Evolutionary conservation across 495 filamentous ascomycete species (phyloP), one percentile per base, ranked within the genome.

Genomic region (Daldinia grandis): DNA sequence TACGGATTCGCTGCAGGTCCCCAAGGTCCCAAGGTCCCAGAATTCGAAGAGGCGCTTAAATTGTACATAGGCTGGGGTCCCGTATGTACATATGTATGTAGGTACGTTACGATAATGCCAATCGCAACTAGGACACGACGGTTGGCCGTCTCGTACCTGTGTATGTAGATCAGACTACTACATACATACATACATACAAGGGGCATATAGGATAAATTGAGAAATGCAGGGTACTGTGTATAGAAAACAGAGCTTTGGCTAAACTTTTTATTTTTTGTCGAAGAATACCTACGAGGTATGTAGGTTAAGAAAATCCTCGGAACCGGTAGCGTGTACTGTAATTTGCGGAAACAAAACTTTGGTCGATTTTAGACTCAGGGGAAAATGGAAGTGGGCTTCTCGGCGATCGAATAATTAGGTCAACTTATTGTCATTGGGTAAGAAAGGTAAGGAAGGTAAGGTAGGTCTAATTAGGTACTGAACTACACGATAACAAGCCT

Each of bases 331-430:
- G 27, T 38, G 61, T 64, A 51, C 30, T 57, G 30, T 27, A 61
- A 42, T 57, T 44, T 58, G 28, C 28, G 27, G 53, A 25, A 65
- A 40, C 9, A 51, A 9, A 33, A 51, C n/a, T 63, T 62, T 62
- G 50, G 37, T 55, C 35, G 51, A 17, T 64, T 64, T 17, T 35
- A 31, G 53, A 72, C 61, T 73, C 70, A 69, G 65, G 65, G 64
- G 69, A 55, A 71, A 64, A 58, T 58, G 25, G 47, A 50, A 72
- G 69, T 67, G 69, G 63, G 30, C 54, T 68, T 57, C 51, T 53
- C 49, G 70, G 61, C 64, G 64, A 72, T 72, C 50, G 65, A 69
- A 66, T 69, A 62, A 68, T 61, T 72, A 65, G 64, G 31, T 30
- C 54, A 61, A 61, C 57, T 60, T 61, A 62, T 64, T 68, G 61